These are phyloP conservation scores for Pichia manshurica DNA, from an alignment of 805 yeast genomes.

Conservation along the genomic window DNA sequence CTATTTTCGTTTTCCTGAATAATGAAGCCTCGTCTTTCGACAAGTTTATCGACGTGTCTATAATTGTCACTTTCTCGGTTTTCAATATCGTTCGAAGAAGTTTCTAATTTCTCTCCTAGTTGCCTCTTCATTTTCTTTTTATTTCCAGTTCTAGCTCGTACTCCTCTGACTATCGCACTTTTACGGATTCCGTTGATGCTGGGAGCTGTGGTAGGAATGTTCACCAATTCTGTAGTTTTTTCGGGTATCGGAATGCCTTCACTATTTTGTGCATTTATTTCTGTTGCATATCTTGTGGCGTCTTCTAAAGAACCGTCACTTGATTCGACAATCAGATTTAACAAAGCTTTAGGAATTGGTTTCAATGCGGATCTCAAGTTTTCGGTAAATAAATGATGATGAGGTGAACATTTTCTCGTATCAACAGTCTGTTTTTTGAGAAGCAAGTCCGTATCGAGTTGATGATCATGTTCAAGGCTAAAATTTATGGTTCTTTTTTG, in stretches of 20 bases:
- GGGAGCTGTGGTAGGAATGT: slow-evolving; percentile 44
- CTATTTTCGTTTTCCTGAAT: slow-evolving; percentile 1
- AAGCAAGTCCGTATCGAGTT: neutral
- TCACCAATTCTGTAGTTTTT: slow-evolving; percentile 50
- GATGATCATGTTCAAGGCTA: neutral
- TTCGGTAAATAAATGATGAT: slow-evolving; percentile 20
- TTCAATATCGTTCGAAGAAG: neutral
- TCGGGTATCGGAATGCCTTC: slow-evolving; percentile 60
- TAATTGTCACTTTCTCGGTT: no score
- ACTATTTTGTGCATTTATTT: slow-evolving; percentile 55
- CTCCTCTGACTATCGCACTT: slow-evolving; percentile 34
- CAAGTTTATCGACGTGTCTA: slow-evolving; percentile 1
- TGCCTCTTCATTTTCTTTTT: slow-evolving; percentile 1
- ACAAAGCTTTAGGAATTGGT: slow-evolving; percentile 23
- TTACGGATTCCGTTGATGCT: slow-evolving; percentile 27
- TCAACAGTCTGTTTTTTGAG: neutral
- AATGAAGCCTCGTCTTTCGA: slow-evolving; percentile 3
- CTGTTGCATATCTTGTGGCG: slow-evolving; percentile 67
- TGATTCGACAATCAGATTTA: slow-evolving; percentile 53
- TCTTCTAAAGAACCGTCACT: slow-evolving; percentile 55
- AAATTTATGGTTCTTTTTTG: neutral
- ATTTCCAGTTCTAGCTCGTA: slow-evolving; percentile 21
- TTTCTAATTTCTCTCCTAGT: neutral
- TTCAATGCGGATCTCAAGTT: slow-evolving; percentile 32
- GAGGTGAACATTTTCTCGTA: slow-evolving; percentile 37